Percentiles rank a stretch among this genome's conserved stretches.
These are phyloP conservation scores for Fusarium metavorans DNA, from an alignment of 2,329 filamentous ascomycete genomes.

Conservation along the genomic window DNA sequence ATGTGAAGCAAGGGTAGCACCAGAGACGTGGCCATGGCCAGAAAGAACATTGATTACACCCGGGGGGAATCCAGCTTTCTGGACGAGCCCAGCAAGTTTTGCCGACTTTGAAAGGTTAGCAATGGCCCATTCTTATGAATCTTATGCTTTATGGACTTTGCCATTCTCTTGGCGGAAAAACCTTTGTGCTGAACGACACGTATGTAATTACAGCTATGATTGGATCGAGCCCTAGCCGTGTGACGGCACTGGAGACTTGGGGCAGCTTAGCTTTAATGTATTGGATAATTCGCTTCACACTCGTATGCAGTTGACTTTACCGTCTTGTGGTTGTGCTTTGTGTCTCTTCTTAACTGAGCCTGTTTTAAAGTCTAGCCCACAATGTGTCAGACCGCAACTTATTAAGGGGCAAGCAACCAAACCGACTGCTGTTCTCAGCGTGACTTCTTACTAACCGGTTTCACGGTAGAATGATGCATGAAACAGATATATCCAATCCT, in stretches of 20 bases:
- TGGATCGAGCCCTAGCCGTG: conserved; percentile 23
- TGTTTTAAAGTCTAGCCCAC: background rate
- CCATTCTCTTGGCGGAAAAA: conserved; percentile 11
- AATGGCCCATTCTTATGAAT: conserved; percentile 3
- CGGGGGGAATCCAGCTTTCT: too few relatives aligned
- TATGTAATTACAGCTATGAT: conserved; percentile 31
- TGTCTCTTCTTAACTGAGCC: background rate
- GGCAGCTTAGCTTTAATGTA: conserved; percentile 11
- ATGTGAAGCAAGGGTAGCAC: too few relatives aligned
- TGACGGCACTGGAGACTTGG: conserved; percentile 3
- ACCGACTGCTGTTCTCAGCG: background rate
- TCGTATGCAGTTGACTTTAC: background rate
- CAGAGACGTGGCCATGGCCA: too few relatives aligned
- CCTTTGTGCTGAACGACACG: conserved; percentile 25
- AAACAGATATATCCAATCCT: background rate
- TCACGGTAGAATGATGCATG: background rate
- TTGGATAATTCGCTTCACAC: conserved; percentile 22
- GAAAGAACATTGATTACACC: too few relatives aligned
- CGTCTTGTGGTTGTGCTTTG: background rate
- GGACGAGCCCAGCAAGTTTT: too few relatives aligned
- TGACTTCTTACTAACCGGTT: background rate
- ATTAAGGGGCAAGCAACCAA: background rate
- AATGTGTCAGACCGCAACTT: background rate
- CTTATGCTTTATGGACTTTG: conserved; percentile 29
- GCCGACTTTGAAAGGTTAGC: too few relatives aligned